Conservation (phyloP, 306 rosid genomes). For the Corylus heterophylla region DNA sequence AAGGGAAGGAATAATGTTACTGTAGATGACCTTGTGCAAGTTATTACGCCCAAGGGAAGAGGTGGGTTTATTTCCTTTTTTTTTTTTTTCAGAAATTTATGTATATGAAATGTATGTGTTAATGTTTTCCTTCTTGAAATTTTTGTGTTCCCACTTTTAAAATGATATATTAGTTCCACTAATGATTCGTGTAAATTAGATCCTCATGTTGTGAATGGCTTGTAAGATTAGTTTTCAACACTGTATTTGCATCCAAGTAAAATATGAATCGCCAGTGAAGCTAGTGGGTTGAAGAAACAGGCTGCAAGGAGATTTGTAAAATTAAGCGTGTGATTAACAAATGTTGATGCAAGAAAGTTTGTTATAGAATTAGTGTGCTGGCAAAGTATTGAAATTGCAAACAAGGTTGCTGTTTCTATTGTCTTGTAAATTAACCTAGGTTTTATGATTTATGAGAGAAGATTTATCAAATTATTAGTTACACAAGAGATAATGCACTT, state of each 20-base stretch:
- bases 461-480: background rate
- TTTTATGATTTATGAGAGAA: background rate
- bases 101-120: background rate
- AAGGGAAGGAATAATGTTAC: constrained; percentile 62
- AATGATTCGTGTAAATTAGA: background rate
- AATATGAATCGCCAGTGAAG: background rate
- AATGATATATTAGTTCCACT: background rate
- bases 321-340: background rate
- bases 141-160: background rate
- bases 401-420: background rate
- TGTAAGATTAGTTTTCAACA: no score
- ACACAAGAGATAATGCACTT: background rate
- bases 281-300: background rate
- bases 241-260: background rate
- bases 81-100: background rate
- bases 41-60: constrained; percentile 68
- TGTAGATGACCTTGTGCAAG: constrained; percentile 62
- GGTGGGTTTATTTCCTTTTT: constrained; percentile 28
- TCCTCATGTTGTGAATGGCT: background rate
- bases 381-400: background rate
- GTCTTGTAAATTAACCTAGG: background rate
- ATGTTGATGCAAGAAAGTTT: no score
- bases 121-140: background rate
- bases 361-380: no score
- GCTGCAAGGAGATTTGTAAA: background rate